phyloP scores from a whole-genome alignment of 2,329 filamentous ascomycete species.

The Cercospora sp. region DNA sequence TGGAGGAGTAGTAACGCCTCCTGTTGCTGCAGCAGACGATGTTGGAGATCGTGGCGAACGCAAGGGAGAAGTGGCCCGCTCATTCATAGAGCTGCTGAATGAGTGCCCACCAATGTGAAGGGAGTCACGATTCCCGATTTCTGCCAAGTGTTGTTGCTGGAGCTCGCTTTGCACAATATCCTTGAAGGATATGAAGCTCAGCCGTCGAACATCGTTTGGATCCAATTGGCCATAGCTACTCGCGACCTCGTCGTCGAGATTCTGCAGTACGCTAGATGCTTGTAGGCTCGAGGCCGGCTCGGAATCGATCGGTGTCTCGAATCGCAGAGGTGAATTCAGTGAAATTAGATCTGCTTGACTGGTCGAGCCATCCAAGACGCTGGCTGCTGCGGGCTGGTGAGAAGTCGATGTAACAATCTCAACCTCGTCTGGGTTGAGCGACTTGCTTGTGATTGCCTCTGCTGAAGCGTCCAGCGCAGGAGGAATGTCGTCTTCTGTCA shows the following conservation, averaged over 20 bases:
- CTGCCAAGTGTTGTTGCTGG: slow-evolving; percentile 37
- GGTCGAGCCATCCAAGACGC: slow-evolving; percentile 50
- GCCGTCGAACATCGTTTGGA: slow-evolving; percentile 72
- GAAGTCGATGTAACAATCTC: slow-evolving; percentile 87
- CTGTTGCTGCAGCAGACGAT: slow-evolving; percentile 26
- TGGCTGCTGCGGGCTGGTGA: slow-evolving; percentile 75
- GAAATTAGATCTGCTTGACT: slow-evolving; percentile 35
- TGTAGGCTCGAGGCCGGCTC: slow-evolving; percentile 74
- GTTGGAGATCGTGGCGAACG: slow-evolving; percentile 61
- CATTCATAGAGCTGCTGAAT: slow-evolving; percentile 40
- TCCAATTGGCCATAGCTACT: slow-evolving; percentile 80
- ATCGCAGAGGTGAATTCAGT: slow-evolving; percentile 28
- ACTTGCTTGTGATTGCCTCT: slow-evolving; percentile 83
- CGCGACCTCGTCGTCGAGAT: slow-evolving; percentile 58
- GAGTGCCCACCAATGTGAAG: slow-evolving; percentile 52
- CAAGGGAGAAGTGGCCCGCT: slow-evolving; percentile 77
- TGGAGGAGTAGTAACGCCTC: slow-evolving; percentile 32
- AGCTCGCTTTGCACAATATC: slow-evolving; percentile 90
- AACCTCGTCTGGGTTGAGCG: slow-evolving; percentile 81
- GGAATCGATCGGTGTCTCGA: slow-evolving; percentile 26
- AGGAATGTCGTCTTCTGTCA: slow-evolving; percentile 92
- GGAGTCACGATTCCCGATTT: slow-evolving; percentile 67
- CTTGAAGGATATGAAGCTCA: slow-evolving; percentile 96
- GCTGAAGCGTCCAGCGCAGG: slow-evolving; percentile 88
- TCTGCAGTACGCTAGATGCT: slow-evolving; percentile 74